These are phyloP conservation scores for Pezicula rhizophila DNA, from an alignment of 2,329 filamentous ascomycete genomes.

Conservation along the genomic window DNA sequence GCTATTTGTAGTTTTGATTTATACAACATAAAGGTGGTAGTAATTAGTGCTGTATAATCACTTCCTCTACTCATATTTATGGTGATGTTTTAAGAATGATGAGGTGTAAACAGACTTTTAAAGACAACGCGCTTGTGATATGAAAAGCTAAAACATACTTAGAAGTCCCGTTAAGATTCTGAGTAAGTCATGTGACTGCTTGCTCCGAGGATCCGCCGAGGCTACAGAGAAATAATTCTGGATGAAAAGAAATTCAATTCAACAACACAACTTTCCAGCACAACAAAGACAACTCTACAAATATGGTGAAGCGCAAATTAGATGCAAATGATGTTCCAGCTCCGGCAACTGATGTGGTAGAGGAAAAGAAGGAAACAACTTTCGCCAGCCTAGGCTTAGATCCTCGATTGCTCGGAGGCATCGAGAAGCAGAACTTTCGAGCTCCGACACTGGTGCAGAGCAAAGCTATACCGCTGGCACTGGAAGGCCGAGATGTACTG, in stretches of 20 bases:
- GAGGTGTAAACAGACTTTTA: too few species aligned
- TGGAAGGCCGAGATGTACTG: slow-evolving; percentile 83
- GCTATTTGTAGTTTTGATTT: not conserved
- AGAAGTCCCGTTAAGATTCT: too few species aligned
- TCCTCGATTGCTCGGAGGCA: slow-evolving; percentile 75
- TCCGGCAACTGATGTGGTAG: slow-evolving; percentile 25
- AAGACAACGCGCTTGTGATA: too few species aligned
- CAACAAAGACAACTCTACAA: slow-evolving; percentile 4
- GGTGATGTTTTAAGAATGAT: too few species aligned
- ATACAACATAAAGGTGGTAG: not conserved
- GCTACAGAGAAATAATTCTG: not conserved
- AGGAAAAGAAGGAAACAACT: slow-evolving; percentile 31
- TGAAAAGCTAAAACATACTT: too few species aligned
- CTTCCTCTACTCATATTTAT: not conserved
- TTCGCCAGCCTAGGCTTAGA: slow-evolving; percentile 81
- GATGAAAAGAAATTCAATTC: not conserved
- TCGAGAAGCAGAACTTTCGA: slow-evolving; percentile 77
- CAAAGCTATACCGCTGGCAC: slow-evolving; percentile 78
- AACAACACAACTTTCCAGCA: not conserved
- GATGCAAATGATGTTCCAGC: slow-evolving; percentile 47
- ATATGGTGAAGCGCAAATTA: slow-evolving; percentile 56
- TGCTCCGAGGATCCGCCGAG: too few species aligned
- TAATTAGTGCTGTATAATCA: not conserved
- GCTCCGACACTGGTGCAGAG: slow-evolving; percentile 85
- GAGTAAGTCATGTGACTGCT: too few species aligned